Evolutionary conservation across 768 basidiomycete genomes (phyloP).

Genomic region (Russula virescens): DNA sequence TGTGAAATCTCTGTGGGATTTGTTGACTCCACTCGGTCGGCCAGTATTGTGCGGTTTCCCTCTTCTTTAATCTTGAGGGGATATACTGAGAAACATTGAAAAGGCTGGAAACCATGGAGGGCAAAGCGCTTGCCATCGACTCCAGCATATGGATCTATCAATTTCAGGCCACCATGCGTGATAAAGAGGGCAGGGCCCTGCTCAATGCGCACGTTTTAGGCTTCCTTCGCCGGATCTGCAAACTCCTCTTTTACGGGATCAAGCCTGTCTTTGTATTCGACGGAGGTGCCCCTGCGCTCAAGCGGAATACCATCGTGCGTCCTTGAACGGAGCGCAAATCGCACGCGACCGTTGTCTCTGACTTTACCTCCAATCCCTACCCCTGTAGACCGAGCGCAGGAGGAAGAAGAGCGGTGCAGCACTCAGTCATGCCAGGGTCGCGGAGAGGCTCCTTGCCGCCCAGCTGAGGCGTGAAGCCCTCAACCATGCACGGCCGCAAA

Average conservation of each 20-base stretch:
- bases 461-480: conserved; percentile 89
- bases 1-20: conserved; percentile 94
- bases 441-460: conserved; percentile 88
- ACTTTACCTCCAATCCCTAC: too few species aligned
- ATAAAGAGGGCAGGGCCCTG: conserved; percentile 87
- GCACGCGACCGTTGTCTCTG: too few species aligned
- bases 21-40: conserved; percentile 87
- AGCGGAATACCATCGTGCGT: conserved; percentile 82
- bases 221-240: conserved; percentile 84
- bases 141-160: conserved; percentile 99
- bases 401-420: conserved; percentile 90
- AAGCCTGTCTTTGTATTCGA: conserved; percentile 99
- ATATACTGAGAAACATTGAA: neutral
- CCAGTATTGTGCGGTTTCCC: conserved; percentile 65
- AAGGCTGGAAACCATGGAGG: conserved; percentile 87
- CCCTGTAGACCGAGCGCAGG: conserved; percentile 70
- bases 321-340: neutral
- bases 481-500: conserved; percentile 45
- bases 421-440: conserved; percentile 76
- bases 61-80: neutral
- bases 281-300: conserved; percentile 89
- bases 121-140: conserved; percentile 95
- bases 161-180: conserved; percentile 98
- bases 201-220: conserved; percentile 94
- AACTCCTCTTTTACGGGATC: conserved; percentile 94